phyloP scores from a whole-genome alignment of 495 filamentous ascomycete species.

The Hypomontagnella monticulosa region DNA sequence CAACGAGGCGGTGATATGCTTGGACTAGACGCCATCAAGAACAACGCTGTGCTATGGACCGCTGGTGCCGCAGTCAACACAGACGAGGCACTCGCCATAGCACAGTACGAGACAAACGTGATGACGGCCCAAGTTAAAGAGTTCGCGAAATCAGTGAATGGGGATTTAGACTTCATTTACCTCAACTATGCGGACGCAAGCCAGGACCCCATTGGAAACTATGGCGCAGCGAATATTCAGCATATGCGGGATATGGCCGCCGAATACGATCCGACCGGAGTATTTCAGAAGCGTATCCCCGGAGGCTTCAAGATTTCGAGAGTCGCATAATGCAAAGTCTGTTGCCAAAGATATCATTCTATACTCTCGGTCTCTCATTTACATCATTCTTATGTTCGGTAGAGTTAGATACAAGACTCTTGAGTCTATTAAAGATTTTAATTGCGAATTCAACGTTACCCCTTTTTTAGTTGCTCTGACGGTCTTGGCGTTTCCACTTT shows the following conservation, averaged over 20 bases:
- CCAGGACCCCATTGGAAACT: conserved; percentile 59
- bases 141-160: conserved; percentile 33
- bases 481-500: no score
- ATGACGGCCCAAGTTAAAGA: conserved; percentile 33
- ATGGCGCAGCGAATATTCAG: conserved; percentile 56
- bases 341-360: no score
- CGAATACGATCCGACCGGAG: conserved; percentile 59
- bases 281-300: conserved; percentile 59
- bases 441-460: no score
- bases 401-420: no score
- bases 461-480: no score
- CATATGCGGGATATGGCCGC: conserved; percentile 51
- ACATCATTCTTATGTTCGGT: no score
- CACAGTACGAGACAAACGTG: conserved; percentile 14
- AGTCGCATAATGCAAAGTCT: conserved; percentile 8
- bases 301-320: conserved; percentile 47
- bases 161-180: conserved; percentile 46
- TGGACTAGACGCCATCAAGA: conserved; percentile 32
- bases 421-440: no score
- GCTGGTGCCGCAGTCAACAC: conserved; percentile 16
- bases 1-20: conserved; percentile 50
- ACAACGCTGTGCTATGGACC: conserved; percentile 37
- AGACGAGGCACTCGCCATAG: conserved; percentile 20
- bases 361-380: no score
- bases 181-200: conserved; percentile 55